phyloP scores from a whole-genome alignment of 2,329 filamentous ascomycete genomes.

The Macrophomina phaseolina region DNA sequence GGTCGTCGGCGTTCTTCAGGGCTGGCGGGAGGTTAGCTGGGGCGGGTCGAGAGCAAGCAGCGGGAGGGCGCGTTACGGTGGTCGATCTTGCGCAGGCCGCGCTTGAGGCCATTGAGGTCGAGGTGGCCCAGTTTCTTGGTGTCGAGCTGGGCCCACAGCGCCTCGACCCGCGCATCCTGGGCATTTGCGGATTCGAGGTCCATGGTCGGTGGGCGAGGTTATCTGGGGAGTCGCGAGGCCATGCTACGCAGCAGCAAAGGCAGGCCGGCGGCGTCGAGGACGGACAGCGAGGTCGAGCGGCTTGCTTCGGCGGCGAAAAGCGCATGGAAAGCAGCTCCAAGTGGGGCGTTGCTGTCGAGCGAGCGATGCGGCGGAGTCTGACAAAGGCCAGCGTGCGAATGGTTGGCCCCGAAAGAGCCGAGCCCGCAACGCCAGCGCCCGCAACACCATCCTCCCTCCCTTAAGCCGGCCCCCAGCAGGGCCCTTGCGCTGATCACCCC shows the following conservation, averaged over 20 bases:
- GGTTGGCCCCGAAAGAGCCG: conserved; percentile 17
- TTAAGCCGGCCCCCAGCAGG: neutral
- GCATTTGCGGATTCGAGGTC: conserved; percentile 77
- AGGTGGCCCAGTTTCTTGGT: conserved; percentile 77
- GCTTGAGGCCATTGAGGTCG: conserved; percentile 82
- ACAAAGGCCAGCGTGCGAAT: conserved; percentile 26
- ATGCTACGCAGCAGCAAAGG: conserved; percentile 28
- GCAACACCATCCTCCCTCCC: conserved; percentile 12
- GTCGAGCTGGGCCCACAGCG: conserved; percentile 84
- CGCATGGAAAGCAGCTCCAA: conserved; percentile 24
- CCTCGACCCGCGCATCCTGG: conserved; percentile 80
- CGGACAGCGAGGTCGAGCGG: conserved; percentile 34
- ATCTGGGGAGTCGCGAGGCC: conserved; percentile 49
- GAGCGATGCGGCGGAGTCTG: conserved; percentile 18
- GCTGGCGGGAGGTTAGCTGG: conserved; percentile 51
- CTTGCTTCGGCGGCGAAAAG: conserved; percentile 23
- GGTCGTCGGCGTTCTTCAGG: conserved; percentile 87
- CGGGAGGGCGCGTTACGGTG: conserved; percentile 69
- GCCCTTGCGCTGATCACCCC: conserved; percentile 11
- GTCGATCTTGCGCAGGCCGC: conserved; percentile 84
- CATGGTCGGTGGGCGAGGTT: conserved; percentile 55
- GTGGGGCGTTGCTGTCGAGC: conserved; percentile 24
- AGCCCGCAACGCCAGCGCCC: conserved; percentile 6
- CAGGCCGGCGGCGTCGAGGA: conserved; percentile 6
- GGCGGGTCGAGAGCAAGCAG: conserved; percentile 33